Percentiles rank a stretch among this genome's conserved stretches.
These are phyloP conservation scores for Mallotus nudiflorus DNA, from an alignment of 345 rosid species.

Conservation along the genomic window DNA sequence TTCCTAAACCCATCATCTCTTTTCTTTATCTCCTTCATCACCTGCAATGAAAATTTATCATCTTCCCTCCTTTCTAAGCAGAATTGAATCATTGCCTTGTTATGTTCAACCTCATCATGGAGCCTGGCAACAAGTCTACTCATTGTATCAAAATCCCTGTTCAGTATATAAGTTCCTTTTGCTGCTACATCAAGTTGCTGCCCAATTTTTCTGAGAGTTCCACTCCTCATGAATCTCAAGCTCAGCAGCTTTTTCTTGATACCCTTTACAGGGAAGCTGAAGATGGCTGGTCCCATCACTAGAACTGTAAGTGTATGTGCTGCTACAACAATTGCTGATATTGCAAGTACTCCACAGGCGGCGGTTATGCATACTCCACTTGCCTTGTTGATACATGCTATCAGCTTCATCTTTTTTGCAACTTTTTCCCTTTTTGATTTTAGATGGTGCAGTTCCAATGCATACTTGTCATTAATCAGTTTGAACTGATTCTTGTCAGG, in stretches of 20 bases:
- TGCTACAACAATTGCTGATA: conserved; percentile 34
- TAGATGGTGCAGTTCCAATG: conserved; percentile 20
- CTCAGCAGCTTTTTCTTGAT: conserved; percentile 27
- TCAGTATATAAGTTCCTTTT: conserved; percentile 44
- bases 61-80: conserved; percentile 37
- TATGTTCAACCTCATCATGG: conserved; percentile 50
- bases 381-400: conserved; percentile 25
- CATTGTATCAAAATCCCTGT: conserved; percentile 48
- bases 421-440: conserved; percentile 37
- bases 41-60: conserved; percentile 24
- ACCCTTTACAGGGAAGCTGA: conserved; percentile 28
- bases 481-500: conserved; percentile 34
- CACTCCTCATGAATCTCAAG: conserved; percentile 19
- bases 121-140: conserved; percentile 44
- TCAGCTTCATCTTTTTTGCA: conserved; percentile 31
- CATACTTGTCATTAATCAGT: conserved; percentile 29
- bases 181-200: conserved; percentile 45
- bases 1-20: conserved; percentile 33
- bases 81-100: conserved; percentile 33
- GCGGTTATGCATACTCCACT: conserved; percentile 36
- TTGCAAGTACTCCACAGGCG: conserved; percentile 31
- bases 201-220: conserved; percentile 26
- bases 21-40: conserved; percentile 42
- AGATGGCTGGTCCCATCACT: conserved; percentile 33
- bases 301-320: conserved; percentile 38